Conservation (phyloP, 768 basidiomycete species). For the Agrocybe praecox region DNA sequence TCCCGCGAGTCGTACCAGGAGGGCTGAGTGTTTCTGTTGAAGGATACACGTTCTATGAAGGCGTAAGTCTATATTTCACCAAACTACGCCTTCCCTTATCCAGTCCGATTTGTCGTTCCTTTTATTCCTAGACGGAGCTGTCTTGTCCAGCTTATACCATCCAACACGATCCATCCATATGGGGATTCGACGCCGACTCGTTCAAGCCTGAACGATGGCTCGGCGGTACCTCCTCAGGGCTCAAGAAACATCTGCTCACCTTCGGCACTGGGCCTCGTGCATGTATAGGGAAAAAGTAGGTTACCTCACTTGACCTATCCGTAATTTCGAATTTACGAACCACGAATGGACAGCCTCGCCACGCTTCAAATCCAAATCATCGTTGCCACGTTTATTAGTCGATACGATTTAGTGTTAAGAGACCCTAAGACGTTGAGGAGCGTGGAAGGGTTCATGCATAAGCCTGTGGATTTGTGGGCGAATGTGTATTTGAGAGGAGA, state of each 20-base stretch:
- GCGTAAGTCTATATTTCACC: neutral
- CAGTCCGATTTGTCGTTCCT: too few species aligned
- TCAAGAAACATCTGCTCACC: slow-evolving; percentile 7
- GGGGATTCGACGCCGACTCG: slow-evolving; percentile 1
- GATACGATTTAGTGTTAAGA: slow-evolving; percentile 1
- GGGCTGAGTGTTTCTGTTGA: slow-evolving; percentile 1
- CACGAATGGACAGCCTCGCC: slow-evolving; percentile 1
- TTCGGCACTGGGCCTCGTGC: slow-evolving; percentile 2
- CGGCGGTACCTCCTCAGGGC: neutral
- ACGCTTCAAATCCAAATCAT: slow-evolving; percentile 3
- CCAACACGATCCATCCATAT: neutral
- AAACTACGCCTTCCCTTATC: too few species aligned
- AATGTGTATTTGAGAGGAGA: neutral
- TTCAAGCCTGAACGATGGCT: slow-evolving; percentile 5
- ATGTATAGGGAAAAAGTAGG: slow-evolving; percentile 9
- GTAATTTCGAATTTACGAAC: too few species aligned
- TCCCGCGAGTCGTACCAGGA: neutral
- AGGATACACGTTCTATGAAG: slow-evolving; percentile 2
- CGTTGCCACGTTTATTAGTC: slow-evolving; percentile 1
- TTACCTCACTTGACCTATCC: too few species aligned
- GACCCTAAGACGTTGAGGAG: neutral
- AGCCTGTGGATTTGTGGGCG: slow-evolving; percentile 7
- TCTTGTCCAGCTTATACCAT: slow-evolving; percentile 3
- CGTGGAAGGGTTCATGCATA: slow-evolving; percentile 8
- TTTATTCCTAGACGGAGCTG: slow-evolving; percentile 5